phyloP scores from a whole-genome alignment of 2,329 filamentous ascomycete genomes.

The Bipolaris bicolor region DNA sequence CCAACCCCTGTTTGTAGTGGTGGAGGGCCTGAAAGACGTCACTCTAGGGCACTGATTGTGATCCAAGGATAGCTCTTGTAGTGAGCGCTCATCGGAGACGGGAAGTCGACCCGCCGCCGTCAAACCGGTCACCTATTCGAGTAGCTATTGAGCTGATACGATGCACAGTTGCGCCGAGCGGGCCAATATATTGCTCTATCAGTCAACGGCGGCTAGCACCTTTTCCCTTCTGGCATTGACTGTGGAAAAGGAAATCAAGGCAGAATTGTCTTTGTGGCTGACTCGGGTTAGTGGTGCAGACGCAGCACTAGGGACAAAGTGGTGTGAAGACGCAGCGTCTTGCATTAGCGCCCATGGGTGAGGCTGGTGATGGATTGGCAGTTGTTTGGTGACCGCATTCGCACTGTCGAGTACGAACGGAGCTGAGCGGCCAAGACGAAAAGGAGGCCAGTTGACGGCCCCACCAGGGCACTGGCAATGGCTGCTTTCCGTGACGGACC shows the following conservation, averaged over 20 bases:
- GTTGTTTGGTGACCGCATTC: constrained; percentile 8
- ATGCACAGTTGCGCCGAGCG: constrained; percentile 11
- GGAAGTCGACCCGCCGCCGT: constrained; percentile 6
- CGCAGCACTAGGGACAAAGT: constrained; percentile 13
- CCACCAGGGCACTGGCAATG: constrained; percentile 7
- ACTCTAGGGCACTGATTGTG: background rate
- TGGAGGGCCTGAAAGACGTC: constrained; percentile 1
- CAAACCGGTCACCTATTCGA: constrained; percentile 9
- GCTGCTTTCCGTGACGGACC: background rate
- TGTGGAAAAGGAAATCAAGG: constrained; percentile 14
- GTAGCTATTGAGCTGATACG: constrained; percentile 1
- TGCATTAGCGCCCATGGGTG: constrained; percentile 24
- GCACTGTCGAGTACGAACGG: constrained; percentile 7
- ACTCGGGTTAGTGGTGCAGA: constrained; percentile 11
- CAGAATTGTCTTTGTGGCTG: constrained; percentile 10
- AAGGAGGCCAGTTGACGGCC: constrained; percentile 4
- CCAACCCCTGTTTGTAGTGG: constrained; percentile 8
- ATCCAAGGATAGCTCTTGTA: background rate
- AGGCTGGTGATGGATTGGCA: constrained; percentile 16
- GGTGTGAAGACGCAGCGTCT: constrained; percentile 21
- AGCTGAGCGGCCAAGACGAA: constrained; percentile 8
- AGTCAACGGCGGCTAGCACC: constrained; percentile 10
- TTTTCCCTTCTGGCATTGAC: constrained; percentile 10
- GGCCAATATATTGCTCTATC: constrained; percentile 8
- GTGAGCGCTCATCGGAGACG: background rate